Percentiles rank a stretch among this genome's conserved stretches.
These are phyloP conservation scores for Mallotus japonicus DNA, from an alignment of 441 rosid species.

Conservation along the genomic window DNA sequence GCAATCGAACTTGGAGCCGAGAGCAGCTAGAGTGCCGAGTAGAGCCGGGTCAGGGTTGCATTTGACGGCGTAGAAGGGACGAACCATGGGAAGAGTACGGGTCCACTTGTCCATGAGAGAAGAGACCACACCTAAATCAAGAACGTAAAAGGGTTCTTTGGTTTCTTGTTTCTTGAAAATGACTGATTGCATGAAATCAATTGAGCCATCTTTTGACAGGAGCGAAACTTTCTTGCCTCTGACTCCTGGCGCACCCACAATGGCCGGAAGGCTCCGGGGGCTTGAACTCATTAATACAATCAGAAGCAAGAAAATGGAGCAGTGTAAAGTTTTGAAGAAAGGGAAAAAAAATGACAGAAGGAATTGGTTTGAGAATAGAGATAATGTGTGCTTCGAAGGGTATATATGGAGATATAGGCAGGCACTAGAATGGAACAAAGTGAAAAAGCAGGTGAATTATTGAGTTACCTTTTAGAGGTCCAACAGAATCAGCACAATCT, in stretches of 20 bases:
- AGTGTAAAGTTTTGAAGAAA: too few species aligned
- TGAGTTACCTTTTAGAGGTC: too few species aligned
- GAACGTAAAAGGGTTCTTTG: conserved; percentile 37
- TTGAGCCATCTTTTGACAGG: not conserved
- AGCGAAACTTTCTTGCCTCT: not conserved
- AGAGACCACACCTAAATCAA: conserved; percentile 31
- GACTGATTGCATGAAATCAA: conserved; percentile 1
- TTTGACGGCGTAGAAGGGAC: conserved; percentile 43
- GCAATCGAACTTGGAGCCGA: conserved; percentile 42
- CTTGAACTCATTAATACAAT: too few species aligned
- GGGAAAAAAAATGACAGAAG: too few species aligned
- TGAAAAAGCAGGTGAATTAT: too few species aligned
- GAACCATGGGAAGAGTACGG: conserved; percentile 30
- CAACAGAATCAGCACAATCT: too few species aligned
- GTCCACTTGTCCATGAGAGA: conserved; percentile 19
- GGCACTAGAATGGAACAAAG: too few species aligned
- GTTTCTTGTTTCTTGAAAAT: not conserved
- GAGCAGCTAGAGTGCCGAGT: conserved; percentile 29
- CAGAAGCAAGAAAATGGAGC: too few species aligned
- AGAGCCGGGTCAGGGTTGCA: conserved; percentile 38
- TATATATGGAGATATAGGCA: too few species aligned
- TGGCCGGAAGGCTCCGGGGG: not conserved
- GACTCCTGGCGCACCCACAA: not conserved
- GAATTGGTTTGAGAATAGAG: too few species aligned
- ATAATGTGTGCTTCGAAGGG: too few species aligned